phyloP scores from a whole-genome alignment of 768 basidiomycete species.

The Boletales sp. region DNA sequence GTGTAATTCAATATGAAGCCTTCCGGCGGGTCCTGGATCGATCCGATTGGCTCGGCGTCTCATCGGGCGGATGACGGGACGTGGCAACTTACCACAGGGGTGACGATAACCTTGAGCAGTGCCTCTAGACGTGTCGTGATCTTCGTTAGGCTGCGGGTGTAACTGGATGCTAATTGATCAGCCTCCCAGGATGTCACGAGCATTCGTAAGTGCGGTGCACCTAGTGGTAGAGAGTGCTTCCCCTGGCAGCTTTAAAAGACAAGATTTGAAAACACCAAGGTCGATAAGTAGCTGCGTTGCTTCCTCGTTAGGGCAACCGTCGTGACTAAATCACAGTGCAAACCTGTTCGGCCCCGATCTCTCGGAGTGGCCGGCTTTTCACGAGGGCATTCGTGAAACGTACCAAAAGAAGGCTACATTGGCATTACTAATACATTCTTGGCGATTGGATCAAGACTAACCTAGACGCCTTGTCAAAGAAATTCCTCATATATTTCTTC shows the following conservation, averaged over 20 bases:
- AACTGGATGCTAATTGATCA: slow-evolving; percentile 44
- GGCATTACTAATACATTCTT: neutral
- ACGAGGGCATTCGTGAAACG: slow-evolving; percentile 90
- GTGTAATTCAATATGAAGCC: slow-evolving; percentile 96
- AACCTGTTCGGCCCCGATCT: slow-evolving; percentile 95
- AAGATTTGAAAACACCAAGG: slow-evolving; percentile 80
- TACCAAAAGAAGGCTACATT: slow-evolving; percentile 68
- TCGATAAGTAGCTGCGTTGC: slow-evolving; percentile 75
- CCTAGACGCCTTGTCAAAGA: slow-evolving; percentile 93
- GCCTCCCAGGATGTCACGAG: neutral
- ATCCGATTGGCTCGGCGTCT: neutral
- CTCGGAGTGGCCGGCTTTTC: slow-evolving; percentile 84
- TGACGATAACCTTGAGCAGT: slow-evolving; percentile 91
- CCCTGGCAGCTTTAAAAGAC: slow-evolving; percentile 79
- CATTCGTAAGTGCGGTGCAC: slow-evolving; percentile 31
- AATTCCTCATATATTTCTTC: slow-evolving; percentile 91
- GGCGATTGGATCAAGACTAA: slow-evolving; percentile 31
- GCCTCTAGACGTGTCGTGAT: slow-evolving; percentile 82
- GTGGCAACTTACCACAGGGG: slow-evolving; percentile 68
- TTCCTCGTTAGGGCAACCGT: slow-evolving; percentile 6
- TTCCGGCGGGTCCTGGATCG: slow-evolving; percentile 72
- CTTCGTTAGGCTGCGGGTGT: slow-evolving; percentile 78
- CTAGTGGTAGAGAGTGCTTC: slow-evolving; percentile 54
- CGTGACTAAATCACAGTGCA: slow-evolving; percentile 1
- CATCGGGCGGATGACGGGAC: neutral